These are phyloP conservation scores for Geum urbanum DNA, from an alignment of 306 rosid species.

Conservation along the genomic window DNA sequence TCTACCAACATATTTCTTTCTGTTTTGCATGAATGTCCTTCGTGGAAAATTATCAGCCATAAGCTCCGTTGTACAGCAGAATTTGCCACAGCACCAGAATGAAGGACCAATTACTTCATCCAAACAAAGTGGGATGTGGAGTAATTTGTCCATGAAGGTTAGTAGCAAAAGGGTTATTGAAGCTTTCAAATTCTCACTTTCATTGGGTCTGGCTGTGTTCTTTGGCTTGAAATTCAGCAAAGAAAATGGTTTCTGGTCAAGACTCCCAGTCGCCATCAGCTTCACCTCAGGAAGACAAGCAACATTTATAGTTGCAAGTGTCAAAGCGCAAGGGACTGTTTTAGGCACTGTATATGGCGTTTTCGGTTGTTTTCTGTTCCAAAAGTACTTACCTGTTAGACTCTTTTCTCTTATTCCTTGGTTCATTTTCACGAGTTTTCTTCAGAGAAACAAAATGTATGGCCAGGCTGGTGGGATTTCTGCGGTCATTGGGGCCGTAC, in stretches of 20 bases:
- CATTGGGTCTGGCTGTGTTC: slow-evolving; percentile 55
- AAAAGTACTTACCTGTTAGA: slow-evolving; percentile 32
- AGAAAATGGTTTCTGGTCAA: slow-evolving; percentile 55
- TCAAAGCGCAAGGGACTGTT: slow-evolving; percentile 64
- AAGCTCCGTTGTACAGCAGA: neutral
- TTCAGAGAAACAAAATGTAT: slow-evolving; percentile 56
- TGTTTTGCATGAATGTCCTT: slow-evolving; percentile 52
- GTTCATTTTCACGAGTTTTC: slow-evolving; percentile 62
- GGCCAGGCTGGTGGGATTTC: slow-evolving; percentile 71
- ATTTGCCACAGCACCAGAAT: neutral
- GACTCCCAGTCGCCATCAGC: slow-evolving; percentile 60
- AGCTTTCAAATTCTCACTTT: slow-evolving; percentile 46
- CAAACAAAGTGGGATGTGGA: slow-evolving; percentile 18
- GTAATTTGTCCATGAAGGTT: slow-evolving; percentile 14
- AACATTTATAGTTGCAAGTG: slow-evolving; percentile 52
- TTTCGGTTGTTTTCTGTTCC: slow-evolving; percentile 49
- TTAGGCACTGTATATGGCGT: slow-evolving; percentile 64
- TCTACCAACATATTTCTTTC: slow-evolving; percentile 53
- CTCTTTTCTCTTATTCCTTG: slow-evolving; percentile 64
- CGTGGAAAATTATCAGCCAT: slow-evolving; percentile 19
- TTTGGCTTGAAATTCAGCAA: slow-evolving; percentile 55
- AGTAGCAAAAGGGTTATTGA: slow-evolving; percentile 28
- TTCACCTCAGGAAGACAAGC: slow-evolving; percentile 50
- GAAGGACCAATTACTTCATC: neutral
- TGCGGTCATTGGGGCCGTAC: slow-evolving; percentile 56